These are phyloP conservation scores for Fusarium coffeatum DNA, from an alignment of 2,329 filamentous ascomycete genomes.

Conservation along the genomic window DNA sequence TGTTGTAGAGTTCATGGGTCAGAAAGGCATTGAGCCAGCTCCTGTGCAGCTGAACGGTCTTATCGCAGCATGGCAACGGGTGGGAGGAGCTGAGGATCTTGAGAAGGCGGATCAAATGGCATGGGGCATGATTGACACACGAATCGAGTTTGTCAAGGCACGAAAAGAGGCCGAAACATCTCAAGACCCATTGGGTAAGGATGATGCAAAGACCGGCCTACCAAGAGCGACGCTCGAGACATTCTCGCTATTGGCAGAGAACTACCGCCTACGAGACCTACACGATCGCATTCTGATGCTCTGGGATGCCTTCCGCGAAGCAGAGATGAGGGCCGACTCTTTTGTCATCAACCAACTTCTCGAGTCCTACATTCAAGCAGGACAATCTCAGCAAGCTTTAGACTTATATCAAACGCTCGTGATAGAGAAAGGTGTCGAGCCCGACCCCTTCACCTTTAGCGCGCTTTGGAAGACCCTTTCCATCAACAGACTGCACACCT, in stretches of 20 bases:
- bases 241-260: conserved; percentile 78
- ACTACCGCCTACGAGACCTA: conserved; percentile 73
- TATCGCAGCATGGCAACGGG: conserved; percentile 80
- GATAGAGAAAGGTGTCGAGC: conserved; percentile 60
- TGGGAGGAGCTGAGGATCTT: conserved; percentile 64
- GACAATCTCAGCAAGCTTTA: conserved; percentile 65
- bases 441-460: conserved; percentile 76
- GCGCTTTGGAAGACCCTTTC: conserved; percentile 72
- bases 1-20: conserved; percentile 81
- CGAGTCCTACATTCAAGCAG: conserved; percentile 71
- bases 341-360: conserved; percentile 86
- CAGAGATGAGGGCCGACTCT: conserved; percentile 74
- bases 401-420: conserved; percentile 67
- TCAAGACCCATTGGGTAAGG: conserved; percentile 1
- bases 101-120: conserved; percentile 74
- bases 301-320: conserved; percentile 70
- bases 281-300: conserved; percentile 69
- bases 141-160: conserved; percentile 70
- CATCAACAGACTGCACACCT: conserved; percentile 59
- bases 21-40: conserved; percentile 73
- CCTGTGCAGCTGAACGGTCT: conserved; percentile 85
- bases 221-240: conserved; percentile 79
- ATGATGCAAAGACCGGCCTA: conserved; percentile 42
- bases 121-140: conserved; percentile 80
- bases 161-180: conserved; percentile 48